Evolutionary conservation across 2,329 filamentous ascomycete species (phyloP).

Genomic region (Claviceps sp.): DNA sequence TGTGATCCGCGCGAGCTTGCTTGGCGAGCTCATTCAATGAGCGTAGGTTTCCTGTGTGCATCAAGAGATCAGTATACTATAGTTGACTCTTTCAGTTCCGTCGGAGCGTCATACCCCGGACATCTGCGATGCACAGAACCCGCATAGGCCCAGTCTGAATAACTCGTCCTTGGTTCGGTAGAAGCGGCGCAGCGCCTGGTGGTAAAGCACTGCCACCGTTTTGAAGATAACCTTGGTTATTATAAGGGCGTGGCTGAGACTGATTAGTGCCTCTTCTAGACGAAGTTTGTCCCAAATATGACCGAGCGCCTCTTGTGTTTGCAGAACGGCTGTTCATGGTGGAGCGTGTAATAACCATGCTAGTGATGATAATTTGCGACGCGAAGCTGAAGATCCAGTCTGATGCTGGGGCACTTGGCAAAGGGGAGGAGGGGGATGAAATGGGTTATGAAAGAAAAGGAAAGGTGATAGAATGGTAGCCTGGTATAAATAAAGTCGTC

Average conservation of each 20-base stretch:
- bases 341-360: background rate
- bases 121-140: constrained; percentile 59
- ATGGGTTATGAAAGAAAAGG: constrained; percentile 5
- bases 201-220: constrained; percentile 45
- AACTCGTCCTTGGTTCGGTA: constrained; percentile 54
- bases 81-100: background rate
- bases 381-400: background rate
- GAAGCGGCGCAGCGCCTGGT: constrained; percentile 48
- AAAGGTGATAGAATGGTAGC: constrained; percentile 2
- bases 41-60: constrained; percentile 71
- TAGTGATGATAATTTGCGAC: background rate
- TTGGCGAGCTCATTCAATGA: constrained; percentile 94
- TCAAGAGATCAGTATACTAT: background rate
- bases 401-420: background rate
- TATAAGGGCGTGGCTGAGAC: constrained; percentile 30
- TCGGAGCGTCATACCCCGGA: constrained; percentile 40
- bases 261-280: constrained; percentile 12
- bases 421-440: constrained; percentile 3
- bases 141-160: constrained; percentile 52
- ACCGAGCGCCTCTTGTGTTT: background rate
- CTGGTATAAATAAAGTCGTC: background rate
- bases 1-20: constrained; percentile 88
- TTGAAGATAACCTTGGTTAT: constrained; percentile 44
- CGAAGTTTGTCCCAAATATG: background rate
- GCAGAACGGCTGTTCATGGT: constrained; percentile 3